Evolutionary conservation across 768 basidiomycete genomes (phyloP).

Genomic region (Amanita fuliginea): DNA sequence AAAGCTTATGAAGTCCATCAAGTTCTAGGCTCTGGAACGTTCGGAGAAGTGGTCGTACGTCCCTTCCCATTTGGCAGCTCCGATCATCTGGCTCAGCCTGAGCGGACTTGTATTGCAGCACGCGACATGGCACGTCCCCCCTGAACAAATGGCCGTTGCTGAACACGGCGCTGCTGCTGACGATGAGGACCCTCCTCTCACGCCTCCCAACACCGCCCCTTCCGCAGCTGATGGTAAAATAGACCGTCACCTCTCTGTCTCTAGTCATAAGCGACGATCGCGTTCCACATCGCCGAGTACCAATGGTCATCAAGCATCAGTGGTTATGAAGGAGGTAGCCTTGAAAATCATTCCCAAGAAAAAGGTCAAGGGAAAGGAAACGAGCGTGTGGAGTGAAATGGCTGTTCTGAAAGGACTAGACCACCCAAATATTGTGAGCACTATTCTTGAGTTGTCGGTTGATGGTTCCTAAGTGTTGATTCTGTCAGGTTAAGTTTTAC

Average conservation of each 20-base stretch:
- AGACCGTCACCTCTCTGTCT: conserved; percentile 7
- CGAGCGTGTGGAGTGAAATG: conserved; percentile 88
- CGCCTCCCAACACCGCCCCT: neutral
- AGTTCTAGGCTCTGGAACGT: conserved; percentile 72
- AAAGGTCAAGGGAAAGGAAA: conserved; percentile 87
- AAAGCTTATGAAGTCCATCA: conserved; percentile 66
- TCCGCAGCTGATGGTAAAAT: neutral
- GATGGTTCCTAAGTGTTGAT: neutral
- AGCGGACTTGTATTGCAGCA: conserved; percentile 24
- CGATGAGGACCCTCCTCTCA: conserved; percentile 3
- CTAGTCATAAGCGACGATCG: conserved; percentile 9
- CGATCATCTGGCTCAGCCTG: neutral
- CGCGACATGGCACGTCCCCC: conserved; percentile 71
- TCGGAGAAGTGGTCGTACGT: conserved; percentile 79
- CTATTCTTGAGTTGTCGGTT: neutral
- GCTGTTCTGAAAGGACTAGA: conserved; percentile 81
- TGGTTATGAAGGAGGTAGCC: conserved; percentile 60
- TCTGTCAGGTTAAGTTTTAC: conserved; percentile 72
- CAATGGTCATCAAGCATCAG: conserved; percentile 11
- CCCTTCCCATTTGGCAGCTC: neutral
- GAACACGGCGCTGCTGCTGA: conserved; percentile 45
- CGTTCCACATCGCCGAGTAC: conserved; percentile 5
- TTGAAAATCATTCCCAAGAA: conserved; percentile 92
- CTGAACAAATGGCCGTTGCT: conserved; percentile 43
- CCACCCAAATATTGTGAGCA: conserved; percentile 81